Evolutionary conservation across 2,329 filamentous ascomycete genomes (phyloP).

Genomic region (Fusarium proliferatum): DNA sequence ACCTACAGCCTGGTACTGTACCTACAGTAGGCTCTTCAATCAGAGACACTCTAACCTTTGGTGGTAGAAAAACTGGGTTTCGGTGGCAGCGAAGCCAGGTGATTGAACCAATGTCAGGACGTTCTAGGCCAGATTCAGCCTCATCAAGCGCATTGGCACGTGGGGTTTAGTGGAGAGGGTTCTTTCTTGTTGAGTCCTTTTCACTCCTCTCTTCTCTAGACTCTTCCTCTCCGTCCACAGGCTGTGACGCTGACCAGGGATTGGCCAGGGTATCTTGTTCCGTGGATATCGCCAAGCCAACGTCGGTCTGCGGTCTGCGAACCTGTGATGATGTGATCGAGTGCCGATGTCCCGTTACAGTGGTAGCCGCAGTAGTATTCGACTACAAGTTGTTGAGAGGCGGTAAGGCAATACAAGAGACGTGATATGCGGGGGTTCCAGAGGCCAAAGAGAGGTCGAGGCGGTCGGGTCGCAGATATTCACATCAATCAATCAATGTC

Average conservation of each 20-base stretch:
- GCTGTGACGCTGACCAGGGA: slow-evolving; percentile 22
- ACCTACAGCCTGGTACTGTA: slow-evolving; percentile 1
- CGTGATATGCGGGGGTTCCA: slow-evolving; percentile 6
- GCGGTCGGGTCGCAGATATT: slow-evolving; percentile 6
- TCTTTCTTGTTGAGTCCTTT: slow-evolving; percentile 19
- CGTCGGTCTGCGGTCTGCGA: slow-evolving; percentile 20
- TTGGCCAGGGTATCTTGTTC: slow-evolving; percentile 27
- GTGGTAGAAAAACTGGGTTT: slow-evolving; percentile 33
- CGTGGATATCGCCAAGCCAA: slow-evolving; percentile 25
- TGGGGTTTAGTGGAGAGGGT: slow-evolving; percentile 41
- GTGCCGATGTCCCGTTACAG: slow-evolving; percentile 7
- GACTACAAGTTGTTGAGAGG: slow-evolving; percentile 7
- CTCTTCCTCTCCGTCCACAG: slow-evolving; percentile 17
- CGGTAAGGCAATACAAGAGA: slow-evolving; percentile 17
- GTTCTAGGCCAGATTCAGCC: slow-evolving; percentile 47
- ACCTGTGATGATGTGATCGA: slow-evolving; percentile 16
- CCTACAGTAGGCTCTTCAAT: slow-evolving; percentile 1
- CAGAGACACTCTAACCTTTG: neutral
- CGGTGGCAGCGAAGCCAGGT: slow-evolving; percentile 23
- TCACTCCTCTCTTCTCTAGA: slow-evolving; percentile 1
- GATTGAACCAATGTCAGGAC: slow-evolving; percentile 36
- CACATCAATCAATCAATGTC: neutral
- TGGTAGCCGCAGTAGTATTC: neutral
- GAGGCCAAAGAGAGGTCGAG: neutral
- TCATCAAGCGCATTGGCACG: slow-evolving; percentile 44